phyloP scores from a whole-genome alignment of 2,329 filamentous ascomycete genomes.

The Venturia pyrina region DNA sequence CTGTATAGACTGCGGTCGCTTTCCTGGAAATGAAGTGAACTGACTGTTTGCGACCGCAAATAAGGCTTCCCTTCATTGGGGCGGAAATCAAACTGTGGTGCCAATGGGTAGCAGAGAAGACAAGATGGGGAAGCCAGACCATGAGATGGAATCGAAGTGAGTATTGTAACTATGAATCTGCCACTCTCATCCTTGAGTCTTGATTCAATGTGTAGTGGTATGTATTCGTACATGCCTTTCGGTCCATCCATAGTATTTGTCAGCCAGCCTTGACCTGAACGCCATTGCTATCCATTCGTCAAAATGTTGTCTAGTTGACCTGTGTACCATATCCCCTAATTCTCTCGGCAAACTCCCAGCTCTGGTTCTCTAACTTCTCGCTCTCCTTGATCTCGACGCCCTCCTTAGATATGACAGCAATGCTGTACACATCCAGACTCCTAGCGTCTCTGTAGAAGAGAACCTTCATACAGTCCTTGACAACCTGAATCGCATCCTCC shows the following conservation, averaged over 20 bases:
- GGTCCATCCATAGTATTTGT: not conserved
- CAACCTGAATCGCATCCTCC: conserved; percentile 68
- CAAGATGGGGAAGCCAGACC: no score
- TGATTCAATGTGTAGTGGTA: not conserved
- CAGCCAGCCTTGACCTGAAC: not conserved
- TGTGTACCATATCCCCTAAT: conserved; percentile 95
- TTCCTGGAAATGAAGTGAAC: no score
- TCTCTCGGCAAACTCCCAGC: conserved; percentile 93
- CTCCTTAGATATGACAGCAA: conserved; percentile 80
- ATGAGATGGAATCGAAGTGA: no score
- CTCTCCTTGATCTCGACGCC: conserved; percentile 74
- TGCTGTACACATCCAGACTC: conserved; percentile 81
- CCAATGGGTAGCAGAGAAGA: no score
- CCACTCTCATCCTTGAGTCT: not conserved
- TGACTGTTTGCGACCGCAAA: no score
- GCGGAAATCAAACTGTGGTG: no score
- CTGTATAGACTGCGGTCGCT: no score
- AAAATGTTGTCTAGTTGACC: conserved; percentile 17
- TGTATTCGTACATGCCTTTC: not conserved
- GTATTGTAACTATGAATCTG: not conserved
- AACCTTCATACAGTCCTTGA: conserved; percentile 97
- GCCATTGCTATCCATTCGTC: not conserved
- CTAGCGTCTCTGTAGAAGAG: conserved; percentile 94
- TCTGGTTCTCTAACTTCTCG: conserved; percentile 87
- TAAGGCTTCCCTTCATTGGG: no score